Evolutionary conservation across 257 asterid genomes (phyloP).

Genomic region (Solanum habrochaites): DNA sequence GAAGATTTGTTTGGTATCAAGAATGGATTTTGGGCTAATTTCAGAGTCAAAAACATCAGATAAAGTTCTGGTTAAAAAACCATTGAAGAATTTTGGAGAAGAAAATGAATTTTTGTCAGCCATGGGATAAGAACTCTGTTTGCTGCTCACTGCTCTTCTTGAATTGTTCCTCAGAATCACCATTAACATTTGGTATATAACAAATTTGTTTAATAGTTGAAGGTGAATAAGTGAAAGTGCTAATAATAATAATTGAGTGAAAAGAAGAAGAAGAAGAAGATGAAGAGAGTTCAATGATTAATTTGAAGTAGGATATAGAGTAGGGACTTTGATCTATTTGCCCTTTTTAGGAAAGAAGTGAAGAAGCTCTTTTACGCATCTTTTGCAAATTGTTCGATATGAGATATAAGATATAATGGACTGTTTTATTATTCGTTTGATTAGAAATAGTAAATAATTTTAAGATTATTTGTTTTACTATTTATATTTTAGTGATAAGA

Average conservation of each 20-base stretch:
- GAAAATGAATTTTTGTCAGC: conserved; percentile 27
- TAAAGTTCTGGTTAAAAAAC: conserved; percentile 28
- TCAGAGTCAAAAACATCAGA: conserved; percentile 20
- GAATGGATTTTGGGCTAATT: conserved; percentile 52
- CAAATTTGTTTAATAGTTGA: not conserved
- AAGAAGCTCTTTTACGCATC: not conserved
- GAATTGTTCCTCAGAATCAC: conserved; percentile 69
- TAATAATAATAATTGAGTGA: not conserved
- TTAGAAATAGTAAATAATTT: no score
- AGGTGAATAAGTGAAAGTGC: not conserved
- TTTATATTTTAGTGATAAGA: no score
- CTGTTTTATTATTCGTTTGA: fast-evolving
- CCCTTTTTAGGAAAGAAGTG: not conserved
- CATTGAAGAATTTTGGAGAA: conserved; percentile 58
- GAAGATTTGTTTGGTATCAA: conserved; percentile 31
- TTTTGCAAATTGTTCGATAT: no score
- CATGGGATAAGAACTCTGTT: conserved; percentile 37
- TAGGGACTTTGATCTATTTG: not conserved
- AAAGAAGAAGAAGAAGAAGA: not conserved
- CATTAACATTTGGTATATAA: not conserved
- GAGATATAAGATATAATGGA: not conserved
- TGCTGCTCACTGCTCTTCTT: conserved; percentile 43
- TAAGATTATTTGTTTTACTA: no score
- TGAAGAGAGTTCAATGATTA: not conserved
- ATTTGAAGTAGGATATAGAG: not conserved